A percentile compares a stretch with the other conserved stretches of the same genome.
These are phyloP conservation scores for Didymella pinodella DNA, from an alignment of 2,329 filamentous ascomycete genomes.

Conservation along the genomic window DNA sequence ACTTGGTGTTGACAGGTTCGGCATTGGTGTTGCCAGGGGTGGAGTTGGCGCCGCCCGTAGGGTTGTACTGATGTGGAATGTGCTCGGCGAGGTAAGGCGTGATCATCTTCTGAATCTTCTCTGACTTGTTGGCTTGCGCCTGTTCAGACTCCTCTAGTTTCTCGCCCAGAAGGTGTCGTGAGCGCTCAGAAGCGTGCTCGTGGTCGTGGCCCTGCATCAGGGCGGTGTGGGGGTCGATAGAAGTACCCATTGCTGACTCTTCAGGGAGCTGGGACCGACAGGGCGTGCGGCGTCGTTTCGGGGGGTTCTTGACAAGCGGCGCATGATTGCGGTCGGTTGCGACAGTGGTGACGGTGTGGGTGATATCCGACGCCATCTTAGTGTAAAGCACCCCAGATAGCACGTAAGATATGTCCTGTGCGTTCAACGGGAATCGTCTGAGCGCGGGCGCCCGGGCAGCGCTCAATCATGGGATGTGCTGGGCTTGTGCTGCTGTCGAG, in stretches of 20 bases:
- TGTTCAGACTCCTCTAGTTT: conserved; percentile 38
- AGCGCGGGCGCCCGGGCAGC: conserved; percentile 20
- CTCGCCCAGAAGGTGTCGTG: conserved; percentile 41
- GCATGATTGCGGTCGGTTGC: conserved; percentile 34
- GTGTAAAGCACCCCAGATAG: conserved; percentile 18
- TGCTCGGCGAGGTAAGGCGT: conserved; percentile 90
- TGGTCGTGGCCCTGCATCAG: conserved; percentile 50
- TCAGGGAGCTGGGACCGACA: conserved; percentile 38
- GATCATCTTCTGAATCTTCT: conserved; percentile 78
- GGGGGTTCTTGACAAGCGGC: conserved; percentile 21
- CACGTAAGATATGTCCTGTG: conserved; percentile 14
- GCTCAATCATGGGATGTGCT: conserved; percentile 25
- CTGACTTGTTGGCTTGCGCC: conserved; percentile 51
- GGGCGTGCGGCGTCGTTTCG: conserved; percentile 39
- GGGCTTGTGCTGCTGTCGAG: conserved; percentile 29
- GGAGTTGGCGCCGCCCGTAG: conserved; percentile 62
- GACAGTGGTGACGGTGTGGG: conserved; percentile 34
- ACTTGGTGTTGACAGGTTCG: conserved; percentile 72
- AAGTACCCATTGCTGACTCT: conserved; percentile 22
- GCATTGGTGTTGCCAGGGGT: conserved; percentile 58
- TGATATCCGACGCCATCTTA: conserved; percentile 40
- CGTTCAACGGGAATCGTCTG: conserved; percentile 15
- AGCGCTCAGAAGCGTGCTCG: conserved; percentile 42
- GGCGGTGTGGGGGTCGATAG: conserved; percentile 43
- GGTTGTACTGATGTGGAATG: conserved; percentile 88